Conservation (phyloP, 2,329 filamentous ascomycete species). For the Arthroderma sp. region DNA sequence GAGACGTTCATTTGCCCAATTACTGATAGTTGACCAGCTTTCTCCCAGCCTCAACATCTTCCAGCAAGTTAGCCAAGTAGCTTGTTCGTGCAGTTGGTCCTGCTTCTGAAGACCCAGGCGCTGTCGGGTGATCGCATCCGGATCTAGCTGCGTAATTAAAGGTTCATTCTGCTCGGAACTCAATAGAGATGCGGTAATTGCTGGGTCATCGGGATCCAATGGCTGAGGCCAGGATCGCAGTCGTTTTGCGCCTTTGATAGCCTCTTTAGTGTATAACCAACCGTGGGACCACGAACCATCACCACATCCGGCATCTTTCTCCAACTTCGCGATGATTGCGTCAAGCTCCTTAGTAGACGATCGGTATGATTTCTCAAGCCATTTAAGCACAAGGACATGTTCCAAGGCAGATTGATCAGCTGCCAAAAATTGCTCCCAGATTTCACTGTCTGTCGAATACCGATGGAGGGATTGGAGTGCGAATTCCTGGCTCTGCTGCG, state of each 20-base stretch:
- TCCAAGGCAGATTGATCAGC: conserved; percentile 63
- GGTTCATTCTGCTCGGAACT: conserved; percentile 48
- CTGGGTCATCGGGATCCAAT: conserved; percentile 49
- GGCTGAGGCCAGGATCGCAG: conserved; percentile 54
- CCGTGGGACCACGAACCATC: conserved; percentile 69
- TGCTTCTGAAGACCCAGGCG: conserved; percentile 61
- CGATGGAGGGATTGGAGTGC: conserved; percentile 34
- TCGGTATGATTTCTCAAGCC: conserved; percentile 68
- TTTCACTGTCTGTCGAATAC: conserved; percentile 47
- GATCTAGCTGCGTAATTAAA: conserved; percentile 78
- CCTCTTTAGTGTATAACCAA: conserved; percentile 81
- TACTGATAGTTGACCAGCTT: conserved; percentile 57
- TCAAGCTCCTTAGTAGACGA: conserved; percentile 57
- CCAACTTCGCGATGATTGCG: conserved; percentile 60
- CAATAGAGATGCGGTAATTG: conserved; percentile 42
- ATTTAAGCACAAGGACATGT: conserved; percentile 66
- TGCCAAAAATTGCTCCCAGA: conserved; percentile 63
- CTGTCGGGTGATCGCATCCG: conserved; percentile 76
- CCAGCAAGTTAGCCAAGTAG: conserved; percentile 88
- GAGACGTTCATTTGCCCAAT: conserved; percentile 75
- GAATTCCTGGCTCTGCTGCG: conserved; percentile 26
- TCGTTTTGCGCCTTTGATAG: conserved; percentile 81
- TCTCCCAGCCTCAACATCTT: conserved; percentile 82
- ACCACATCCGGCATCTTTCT: conserved; percentile 61
- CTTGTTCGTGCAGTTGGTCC: conserved; percentile 78